A percentile compares a stretch with the other conserved stretches of the same genome.
phyloP scores from a whole-genome alignment of 495 filamentous ascomycete genomes.

The Jackrogersella multiformis region DNA sequence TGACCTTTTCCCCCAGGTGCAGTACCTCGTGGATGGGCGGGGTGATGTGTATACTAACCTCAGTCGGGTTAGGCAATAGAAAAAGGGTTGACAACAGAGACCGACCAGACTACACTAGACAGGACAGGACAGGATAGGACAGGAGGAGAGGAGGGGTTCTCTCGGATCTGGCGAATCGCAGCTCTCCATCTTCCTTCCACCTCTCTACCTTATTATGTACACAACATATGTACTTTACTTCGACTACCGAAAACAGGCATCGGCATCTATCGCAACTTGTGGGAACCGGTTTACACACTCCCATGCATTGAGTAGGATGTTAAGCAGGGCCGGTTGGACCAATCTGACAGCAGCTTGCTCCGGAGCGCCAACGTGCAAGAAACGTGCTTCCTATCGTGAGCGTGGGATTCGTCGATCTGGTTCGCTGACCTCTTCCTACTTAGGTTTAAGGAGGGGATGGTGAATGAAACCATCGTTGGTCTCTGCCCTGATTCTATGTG shows the following conservation, averaged over 20 bases:
- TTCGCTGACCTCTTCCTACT: constrained; percentile 30
- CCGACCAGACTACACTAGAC: not conserved
- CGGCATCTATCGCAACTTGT: constrained; percentile 25
- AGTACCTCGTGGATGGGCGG: constrained; percentile 33
- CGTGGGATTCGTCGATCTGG: constrained; percentile 41
- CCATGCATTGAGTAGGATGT: constrained; percentile 24
- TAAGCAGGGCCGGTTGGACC: constrained; percentile 12
- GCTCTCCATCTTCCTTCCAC: no score
- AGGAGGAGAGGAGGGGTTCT: constrained; percentile 29
- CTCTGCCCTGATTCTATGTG: constrained; percentile 29
- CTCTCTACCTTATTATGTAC: constrained; percentile 16
- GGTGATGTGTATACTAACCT: constrained; percentile 37
- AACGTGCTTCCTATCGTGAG: constrained; percentile 41
- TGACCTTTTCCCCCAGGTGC: constrained; percentile 4
- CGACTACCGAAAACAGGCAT: constrained; percentile 41
- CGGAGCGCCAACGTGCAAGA: constrained; percentile 40
- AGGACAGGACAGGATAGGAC: not conserved
- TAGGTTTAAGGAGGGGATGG: constrained; percentile 24
- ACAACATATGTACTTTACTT: no score
- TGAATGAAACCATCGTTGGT: constrained; percentile 29
- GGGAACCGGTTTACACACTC: constrained; percentile 32
- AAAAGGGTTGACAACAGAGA: constrained; percentile 6
- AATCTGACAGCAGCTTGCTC: constrained; percentile 19
- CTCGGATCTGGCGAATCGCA: constrained; percentile 28
- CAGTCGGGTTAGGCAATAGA: constrained; percentile 29